Evolutionary conservation across 176 grass and related monocot species (phyloP).

Genomic region (Olyra latifolia): DNA sequence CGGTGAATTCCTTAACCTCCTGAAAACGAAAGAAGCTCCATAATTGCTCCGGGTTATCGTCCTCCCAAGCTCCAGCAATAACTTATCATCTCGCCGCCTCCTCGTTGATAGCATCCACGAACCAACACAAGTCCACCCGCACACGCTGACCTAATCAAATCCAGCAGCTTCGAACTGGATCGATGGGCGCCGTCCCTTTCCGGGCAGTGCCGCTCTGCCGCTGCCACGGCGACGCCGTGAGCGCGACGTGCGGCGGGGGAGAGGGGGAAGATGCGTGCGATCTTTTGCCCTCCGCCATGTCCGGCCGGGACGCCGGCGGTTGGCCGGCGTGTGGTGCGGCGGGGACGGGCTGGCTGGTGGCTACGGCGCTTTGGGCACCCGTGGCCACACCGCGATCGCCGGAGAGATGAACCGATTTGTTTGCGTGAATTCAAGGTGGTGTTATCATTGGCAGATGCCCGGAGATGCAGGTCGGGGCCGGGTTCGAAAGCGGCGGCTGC

Average conservation of each 20-base stretch:
- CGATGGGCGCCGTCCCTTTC: neutral
- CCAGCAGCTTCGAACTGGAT: neutral
- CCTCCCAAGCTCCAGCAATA: too few relatives aligned
- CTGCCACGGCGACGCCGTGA: neutral
- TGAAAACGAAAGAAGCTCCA: slow-evolving; percentile 18
- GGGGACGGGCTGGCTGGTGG: neutral
- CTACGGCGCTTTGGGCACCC: neutral
- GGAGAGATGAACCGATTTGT: too few relatives aligned
- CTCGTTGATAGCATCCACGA: neutral
- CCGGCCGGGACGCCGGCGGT: slow-evolving; percentile 6
- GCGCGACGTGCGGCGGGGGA: too few relatives aligned
- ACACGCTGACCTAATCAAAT: too few relatives aligned
- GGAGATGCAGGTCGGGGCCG: neutral
- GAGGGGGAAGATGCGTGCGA: neutral
- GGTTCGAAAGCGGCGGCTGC: neutral
- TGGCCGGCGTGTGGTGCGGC: neutral
- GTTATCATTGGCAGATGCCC: neutral
- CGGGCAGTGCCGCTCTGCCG: neutral
- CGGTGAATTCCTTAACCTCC: neutral
- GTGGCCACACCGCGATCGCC: too few relatives aligned
- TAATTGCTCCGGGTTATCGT: slow-evolving; percentile 9
- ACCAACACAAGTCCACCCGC: neutral
- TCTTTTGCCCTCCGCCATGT: neutral
- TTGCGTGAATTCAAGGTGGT: too few relatives aligned
- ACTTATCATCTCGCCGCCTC: neutral